phyloP scores from a whole-genome alignment of 108 stramenopile genomes.

The Schizochytrium sp. region DNA sequence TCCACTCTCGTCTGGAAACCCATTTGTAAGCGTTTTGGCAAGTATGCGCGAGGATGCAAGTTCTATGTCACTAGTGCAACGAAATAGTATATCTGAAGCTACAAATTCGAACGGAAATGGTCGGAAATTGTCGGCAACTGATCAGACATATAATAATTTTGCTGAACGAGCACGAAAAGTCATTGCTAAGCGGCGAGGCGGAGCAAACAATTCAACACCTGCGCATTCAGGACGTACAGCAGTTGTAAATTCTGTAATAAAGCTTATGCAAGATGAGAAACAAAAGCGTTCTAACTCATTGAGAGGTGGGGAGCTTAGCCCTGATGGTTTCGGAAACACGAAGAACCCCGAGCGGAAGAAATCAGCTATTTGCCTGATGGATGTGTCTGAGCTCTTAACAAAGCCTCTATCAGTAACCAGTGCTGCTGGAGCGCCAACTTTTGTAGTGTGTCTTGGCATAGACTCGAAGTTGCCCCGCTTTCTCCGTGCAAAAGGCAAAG shows the following conservation, averaged over 20 bases:
- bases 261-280: slow-evolving; percentile 28
- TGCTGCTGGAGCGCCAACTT: not conserved
- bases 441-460: slow-evolving; percentile 11
- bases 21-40: too few species aligned
- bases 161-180: not conserved
- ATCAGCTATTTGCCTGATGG: not conserved
- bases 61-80: too few species aligned
- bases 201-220: not conserved
- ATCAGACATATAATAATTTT: not conserved
- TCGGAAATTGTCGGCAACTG: too few species aligned
- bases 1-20: too few species aligned
- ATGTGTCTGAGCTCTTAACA: not conserved
- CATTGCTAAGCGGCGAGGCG: not conserved
- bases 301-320: too few species aligned
- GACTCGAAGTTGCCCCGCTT: slow-evolving; percentile 30
- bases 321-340: too few species aligned
- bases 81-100: too few species aligned
- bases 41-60: too few species aligned
- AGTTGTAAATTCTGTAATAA: not conserved
- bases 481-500: slow-evolving; percentile 7
- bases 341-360: not conserved
- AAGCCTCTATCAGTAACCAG: not conserved
- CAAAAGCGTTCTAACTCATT: not conserved
- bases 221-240: not conserved
- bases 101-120: too few species aligned